Conservation (phyloP, 208 protist genomes). For the Strigomonas galati region DNA sequence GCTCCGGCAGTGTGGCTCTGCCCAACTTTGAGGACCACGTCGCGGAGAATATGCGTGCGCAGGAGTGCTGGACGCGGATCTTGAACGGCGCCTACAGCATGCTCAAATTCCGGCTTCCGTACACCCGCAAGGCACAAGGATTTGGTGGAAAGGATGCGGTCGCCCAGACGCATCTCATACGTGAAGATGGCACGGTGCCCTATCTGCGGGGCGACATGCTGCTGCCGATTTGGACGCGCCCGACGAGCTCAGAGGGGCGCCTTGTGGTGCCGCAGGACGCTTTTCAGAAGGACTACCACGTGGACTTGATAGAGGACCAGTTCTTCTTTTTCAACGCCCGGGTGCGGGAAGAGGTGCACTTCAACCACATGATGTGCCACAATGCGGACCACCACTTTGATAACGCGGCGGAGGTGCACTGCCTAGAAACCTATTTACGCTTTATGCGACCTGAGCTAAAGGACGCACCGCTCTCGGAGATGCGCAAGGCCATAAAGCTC, state of each 20-base stretch:
- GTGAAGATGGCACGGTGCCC: constrained; percentile 66
- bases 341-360: constrained; percentile 88
- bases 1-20: constrained; percentile 78
- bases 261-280: constrained; percentile 86
- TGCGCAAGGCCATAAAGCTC: constrained; percentile 53
- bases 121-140: constrained; percentile 60
- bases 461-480: constrained; percentile 21
- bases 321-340: constrained; percentile 96
- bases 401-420: constrained; percentile 87
- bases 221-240: constrained; percentile 93
- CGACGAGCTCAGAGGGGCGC: constrained; percentile 95
- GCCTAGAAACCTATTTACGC: constrained; percentile 66
- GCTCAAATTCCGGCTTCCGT: constrained; percentile 97
- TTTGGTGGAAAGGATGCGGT: constrained; percentile 40
- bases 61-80: constrained; percentile 91
- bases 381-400: constrained; percentile 93
- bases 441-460: constrained; percentile 61
- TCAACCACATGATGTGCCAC: constrained; percentile 71
- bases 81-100: constrained; percentile 86
- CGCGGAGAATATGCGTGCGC: constrained; percentile 88
- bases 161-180: constrained; percentile 50
- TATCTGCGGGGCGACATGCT: constrained; percentile 91
- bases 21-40: constrained; percentile 91
- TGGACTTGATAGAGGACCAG: constrained; percentile 83
- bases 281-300: constrained; percentile 61